These are phyloP conservation scores for Suhomyces kilbournensis DNA, from an alignment of 805 yeast genomes.

Conservation along the genomic window DNA sequence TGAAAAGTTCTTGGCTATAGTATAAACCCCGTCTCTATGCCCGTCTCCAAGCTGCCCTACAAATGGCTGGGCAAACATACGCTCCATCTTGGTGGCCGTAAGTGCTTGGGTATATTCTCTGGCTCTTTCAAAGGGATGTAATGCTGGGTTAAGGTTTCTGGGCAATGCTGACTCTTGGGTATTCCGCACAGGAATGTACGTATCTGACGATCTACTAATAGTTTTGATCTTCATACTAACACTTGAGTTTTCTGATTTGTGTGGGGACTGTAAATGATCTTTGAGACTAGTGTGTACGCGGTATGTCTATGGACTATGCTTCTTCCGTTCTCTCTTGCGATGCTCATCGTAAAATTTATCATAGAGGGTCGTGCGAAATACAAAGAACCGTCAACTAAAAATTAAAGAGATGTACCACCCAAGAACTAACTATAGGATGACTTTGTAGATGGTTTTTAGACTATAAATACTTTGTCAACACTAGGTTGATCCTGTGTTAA, in stretches of 20 bases:
- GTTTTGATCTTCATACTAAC: slow-evolving; percentile 75
- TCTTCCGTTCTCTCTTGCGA: not conserved
- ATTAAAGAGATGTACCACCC: too few species aligned
- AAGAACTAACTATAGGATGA: too few species aligned
- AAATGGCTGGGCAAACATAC: slow-evolving; percentile 98
- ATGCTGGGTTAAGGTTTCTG: slow-evolving; percentile 85
- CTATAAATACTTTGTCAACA: too few species aligned
- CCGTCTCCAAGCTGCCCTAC: slow-evolving; percentile 93
- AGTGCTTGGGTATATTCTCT: slow-evolving; percentile 93
- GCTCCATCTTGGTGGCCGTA: slow-evolving; percentile 90
- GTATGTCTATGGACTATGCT: not conserved
- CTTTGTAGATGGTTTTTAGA: too few species aligned
- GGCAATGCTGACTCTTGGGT: slow-evolving; percentile 86
- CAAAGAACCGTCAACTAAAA: not conserved
- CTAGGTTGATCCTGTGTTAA: too few species aligned
- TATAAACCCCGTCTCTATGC: slow-evolving; percentile 91
- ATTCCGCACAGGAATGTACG: slow-evolving; percentile 87
- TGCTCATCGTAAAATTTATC: not conserved
- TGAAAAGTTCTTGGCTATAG: slow-evolving; percentile 74
- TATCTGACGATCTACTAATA: slow-evolving; percentile 83
- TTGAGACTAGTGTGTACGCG: not conserved
- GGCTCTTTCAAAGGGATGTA: slow-evolving; percentile 96
- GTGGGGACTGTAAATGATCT: too few species aligned
- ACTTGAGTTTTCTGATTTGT: too few species aligned
- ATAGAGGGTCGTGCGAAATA: not conserved